Evolutionary conservation across 352 stramenopile genomes (phyloP), one percentile per base, ranked within the genome.

Genomic region (Phytophthora colocasiae): DNA sequence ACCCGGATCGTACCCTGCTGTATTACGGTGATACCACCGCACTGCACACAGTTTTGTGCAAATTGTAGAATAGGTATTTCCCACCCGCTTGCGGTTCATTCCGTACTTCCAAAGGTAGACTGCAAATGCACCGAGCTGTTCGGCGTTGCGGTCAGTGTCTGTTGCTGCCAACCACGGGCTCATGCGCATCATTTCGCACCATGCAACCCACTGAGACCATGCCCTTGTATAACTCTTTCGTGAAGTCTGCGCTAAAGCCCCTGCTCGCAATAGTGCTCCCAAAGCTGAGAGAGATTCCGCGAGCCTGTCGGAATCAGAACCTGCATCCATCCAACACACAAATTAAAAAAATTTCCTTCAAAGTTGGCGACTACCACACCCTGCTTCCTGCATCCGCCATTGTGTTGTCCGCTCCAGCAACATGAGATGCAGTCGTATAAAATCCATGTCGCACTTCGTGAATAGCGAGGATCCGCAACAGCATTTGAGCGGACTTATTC

Each of bases 321-420:
- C 45, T 61, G 58, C 14, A 22, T 27, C 58, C 53, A 60, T 39
- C 26, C 43, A 48, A 12, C 48, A 2, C 14, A 47, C 3, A 63
- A 31, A 22, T 58, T 52, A n/a, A 54, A 46, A 15, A 58, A 58
- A 69, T 11, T 1, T 40, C 0, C 14, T 26, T 32, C 3, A 64
- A 22, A 11, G 51, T 14, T 4, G 27, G 34, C 4, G 50, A 67
- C 29, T 57, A 24, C 57, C 64, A 71, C 51, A 63, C 57, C 64
- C 41, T 62, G 39, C 49, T 66, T 9, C 57, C 64, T 31, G 56
- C 55, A n/a, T 64, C 54, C 1, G 62, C 62, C 53, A 70, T 65
- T 10, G 43, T 51, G 34, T 57, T 70, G 2, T 46, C 40, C n/a
- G 17, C 11, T 6, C 62, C 54, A 6, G 62, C 15, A 27, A 70